A percentile compares a stretch with the other conserved stretches of the same genome.
Conservation (phyloP, 2,329 filamentous ascomycete species). For the Hortaea werneckii region DNA sequence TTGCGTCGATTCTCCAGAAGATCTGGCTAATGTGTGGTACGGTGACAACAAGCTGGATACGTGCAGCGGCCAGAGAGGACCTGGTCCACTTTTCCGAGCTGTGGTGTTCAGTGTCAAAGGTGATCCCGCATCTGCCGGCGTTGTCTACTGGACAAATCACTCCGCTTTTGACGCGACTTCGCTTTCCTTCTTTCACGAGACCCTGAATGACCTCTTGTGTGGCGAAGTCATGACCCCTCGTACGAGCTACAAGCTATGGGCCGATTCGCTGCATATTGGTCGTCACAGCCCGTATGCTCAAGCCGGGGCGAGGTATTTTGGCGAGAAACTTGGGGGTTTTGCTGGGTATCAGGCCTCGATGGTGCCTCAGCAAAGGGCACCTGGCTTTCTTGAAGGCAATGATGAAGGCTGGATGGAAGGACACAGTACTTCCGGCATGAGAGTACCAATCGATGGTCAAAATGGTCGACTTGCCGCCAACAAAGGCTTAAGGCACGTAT, state of each 20-base stretch:
- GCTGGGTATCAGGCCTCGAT: neutral
- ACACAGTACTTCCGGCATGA: neutral
- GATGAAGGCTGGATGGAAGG: neutral
- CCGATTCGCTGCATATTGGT: neutral
- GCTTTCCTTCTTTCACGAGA: neutral
- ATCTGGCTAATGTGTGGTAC: neutral
- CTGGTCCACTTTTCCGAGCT: neutral
- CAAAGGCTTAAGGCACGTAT: neutral
- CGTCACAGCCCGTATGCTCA: neutral
- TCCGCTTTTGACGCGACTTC: neutral
- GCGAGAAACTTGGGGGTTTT: neutral
- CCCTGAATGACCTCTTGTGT: neutral
- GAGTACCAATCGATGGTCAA: neutral
- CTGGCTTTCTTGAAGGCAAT: neutral
- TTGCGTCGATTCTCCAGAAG: neutral
- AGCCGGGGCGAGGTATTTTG: neutral
- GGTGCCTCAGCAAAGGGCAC: neutral
- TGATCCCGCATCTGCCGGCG: neutral
- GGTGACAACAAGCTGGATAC: neutral
- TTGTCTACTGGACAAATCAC: neutral
- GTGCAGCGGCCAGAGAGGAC: neutral
- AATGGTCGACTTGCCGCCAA: neutral
- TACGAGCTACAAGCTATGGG: neutral
- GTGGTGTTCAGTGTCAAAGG: neutral
- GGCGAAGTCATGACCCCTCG: neutral